A percentile compares a stretch with the other conserved stretches of the same genome.
Evolutionary conservation across 192 early-diverging fungal genomes (phyloP).

Genomic region (Backusella morwellensis): DNA sequence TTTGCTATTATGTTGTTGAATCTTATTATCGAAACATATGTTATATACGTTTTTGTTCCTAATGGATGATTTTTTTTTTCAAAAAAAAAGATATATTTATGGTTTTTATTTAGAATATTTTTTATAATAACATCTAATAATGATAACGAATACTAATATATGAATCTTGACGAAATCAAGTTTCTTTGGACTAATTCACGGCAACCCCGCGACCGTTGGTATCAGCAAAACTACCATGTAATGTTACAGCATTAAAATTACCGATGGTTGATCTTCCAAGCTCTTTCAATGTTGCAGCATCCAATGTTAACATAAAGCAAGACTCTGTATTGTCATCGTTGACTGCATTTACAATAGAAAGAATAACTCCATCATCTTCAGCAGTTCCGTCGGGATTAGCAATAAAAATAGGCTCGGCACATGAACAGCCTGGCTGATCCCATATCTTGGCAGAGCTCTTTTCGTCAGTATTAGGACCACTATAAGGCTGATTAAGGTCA

Average conservation of each 20-base stretch:
- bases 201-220: constrained; percentile 14
- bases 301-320: constrained; percentile 31
- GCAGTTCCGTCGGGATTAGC: constrained; percentile 19
- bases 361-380: constrained; percentile 37
- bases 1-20: not conserved
- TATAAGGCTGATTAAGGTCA: constrained; percentile 27
- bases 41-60: not conserved
- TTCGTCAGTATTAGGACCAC: constrained; percentile 10
- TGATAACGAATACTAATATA: not conserved
- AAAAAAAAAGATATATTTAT: not conserved
- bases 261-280: constrained; percentile 29
- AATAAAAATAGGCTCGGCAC: constrained; percentile 40
- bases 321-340: constrained; percentile 10
- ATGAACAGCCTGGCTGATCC: constrained; percentile 37
- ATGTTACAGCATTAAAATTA: constrained; percentile 26
- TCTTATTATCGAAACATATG: not conserved
- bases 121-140: not conserved
- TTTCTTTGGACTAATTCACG: not conserved
- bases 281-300: constrained; percentile 31
- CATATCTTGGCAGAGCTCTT: constrained; percentile 15
- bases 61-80: not conserved
- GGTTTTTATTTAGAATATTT: not conserved
- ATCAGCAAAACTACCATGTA: constrained; percentile 26
- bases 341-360: constrained; percentile 31
- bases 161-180: not conserved